These are phyloP conservation scores for Priceomyces melissophilus DNA, from an alignment of 805 yeast species.

Conservation along the genomic window DNA sequence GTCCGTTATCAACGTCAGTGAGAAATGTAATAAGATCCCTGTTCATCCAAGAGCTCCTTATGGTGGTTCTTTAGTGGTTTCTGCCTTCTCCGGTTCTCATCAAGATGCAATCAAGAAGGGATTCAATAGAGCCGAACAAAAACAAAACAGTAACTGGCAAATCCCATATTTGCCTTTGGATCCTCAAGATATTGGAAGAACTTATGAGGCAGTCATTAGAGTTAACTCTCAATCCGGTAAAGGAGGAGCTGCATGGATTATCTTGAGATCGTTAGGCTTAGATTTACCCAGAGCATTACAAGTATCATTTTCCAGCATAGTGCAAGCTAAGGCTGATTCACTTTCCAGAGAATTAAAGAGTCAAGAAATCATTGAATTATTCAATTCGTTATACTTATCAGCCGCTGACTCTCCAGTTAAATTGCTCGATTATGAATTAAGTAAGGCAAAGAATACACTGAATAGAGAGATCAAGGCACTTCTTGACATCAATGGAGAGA, in stretches of 20 bases:
- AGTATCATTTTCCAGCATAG: constrained; percentile 61
- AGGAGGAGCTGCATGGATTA: constrained; percentile 85
- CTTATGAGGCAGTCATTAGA: constrained; percentile 77
- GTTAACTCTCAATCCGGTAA: constrained; percentile 86
- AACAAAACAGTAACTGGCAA: constrained; percentile 47
- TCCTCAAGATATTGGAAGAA: constrained; percentile 78
- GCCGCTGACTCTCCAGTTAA: constrained; percentile 21
- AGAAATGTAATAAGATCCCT: constrained; percentile 74
- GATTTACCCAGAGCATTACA: constrained; percentile 74
- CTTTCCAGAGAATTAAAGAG: constrained; percentile 68
- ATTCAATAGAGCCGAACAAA: constrained; percentile 49
- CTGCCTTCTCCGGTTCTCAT: constrained; percentile 75
- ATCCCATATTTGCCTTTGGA: constrained; percentile 78
- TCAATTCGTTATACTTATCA: constrained; percentile 53
- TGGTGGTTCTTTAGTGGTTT: constrained; percentile 74
- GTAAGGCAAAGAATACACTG: constrained; percentile 24
- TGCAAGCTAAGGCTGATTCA: constrained; percentile 61
- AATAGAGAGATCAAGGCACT: constrained; percentile 50
- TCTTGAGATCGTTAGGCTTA: constrained; percentile 64
- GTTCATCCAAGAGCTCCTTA: constrained; percentile 75
- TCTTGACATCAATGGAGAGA: constrained; percentile 16
- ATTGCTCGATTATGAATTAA: constrained; percentile 46
- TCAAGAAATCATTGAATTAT: constrained; percentile 58
- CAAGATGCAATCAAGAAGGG: constrained; percentile 73
- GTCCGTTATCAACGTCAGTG: constrained; percentile 63